These are phyloP conservation scores for Trametes maxima DNA, from an alignment of 768 basidiomycete species.

Conservation along the genomic window DNA sequence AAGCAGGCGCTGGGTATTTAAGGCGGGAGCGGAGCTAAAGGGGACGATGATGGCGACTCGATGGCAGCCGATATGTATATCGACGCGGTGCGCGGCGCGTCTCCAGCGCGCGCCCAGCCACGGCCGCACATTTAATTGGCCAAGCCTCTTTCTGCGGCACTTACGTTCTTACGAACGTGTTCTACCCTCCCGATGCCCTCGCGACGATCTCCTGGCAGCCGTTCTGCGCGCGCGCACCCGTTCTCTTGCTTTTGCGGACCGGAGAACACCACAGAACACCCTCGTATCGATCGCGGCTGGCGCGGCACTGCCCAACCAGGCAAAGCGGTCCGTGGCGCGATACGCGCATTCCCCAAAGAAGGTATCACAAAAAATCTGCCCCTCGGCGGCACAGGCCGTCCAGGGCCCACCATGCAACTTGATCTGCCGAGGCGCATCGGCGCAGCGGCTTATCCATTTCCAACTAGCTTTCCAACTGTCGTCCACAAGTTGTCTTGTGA, in stretches of 20 bases:
- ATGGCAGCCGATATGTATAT: constrained; percentile 24
- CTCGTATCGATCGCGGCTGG: constrained; percentile 21
- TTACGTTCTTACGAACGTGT: constrained; percentile 22
- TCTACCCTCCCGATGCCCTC: background rate
- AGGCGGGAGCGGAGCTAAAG: constrained; percentile 22
- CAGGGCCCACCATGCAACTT: background rate
- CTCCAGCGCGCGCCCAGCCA: background rate
- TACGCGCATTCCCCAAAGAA: constrained; percentile 7
- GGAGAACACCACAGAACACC: background rate
- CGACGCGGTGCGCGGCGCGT: constrained; percentile 4
- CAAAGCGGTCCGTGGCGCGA: constrained; percentile 15
- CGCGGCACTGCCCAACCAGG: constrained; percentile 15
- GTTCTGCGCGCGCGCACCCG: background rate
- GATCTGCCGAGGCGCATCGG: no score
- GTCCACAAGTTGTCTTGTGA: no score
- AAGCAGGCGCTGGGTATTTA: constrained; percentile 18
- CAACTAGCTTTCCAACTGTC: no score
- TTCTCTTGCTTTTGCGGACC: background rate
- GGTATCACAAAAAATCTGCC: constrained; percentile 7
- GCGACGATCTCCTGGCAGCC: constrained; percentile 10
- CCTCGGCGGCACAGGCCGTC: constrained; percentile 7
- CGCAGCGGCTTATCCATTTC: no score
- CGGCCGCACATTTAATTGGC: constrained; percentile 8
- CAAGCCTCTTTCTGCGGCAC: background rate
- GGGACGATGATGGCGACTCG: constrained; percentile 21